phyloP scores from a whole-genome alignment of 140 eudicot genomes.

The Stevia rebaudiana region DNA sequence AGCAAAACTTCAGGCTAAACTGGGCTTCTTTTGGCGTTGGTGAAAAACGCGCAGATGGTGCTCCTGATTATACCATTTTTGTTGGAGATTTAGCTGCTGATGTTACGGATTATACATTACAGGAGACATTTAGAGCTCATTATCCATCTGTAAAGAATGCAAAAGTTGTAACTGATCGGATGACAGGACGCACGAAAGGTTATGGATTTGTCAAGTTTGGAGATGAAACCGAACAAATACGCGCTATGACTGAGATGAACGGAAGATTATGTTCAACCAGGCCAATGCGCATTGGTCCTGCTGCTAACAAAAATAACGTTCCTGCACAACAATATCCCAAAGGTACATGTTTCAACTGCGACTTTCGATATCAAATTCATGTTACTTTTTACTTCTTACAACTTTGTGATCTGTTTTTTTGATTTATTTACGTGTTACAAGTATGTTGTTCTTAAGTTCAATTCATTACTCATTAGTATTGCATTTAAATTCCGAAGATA shows the following conservation, averaged over 20 bases:
- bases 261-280: constrained; percentile 79
- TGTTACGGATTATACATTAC: constrained; percentile 75
- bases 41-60: constrained; percentile 61
- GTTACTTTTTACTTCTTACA: neutral
- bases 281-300: constrained; percentile 90
- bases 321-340: constrained; percentile 49
- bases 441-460: neutral
- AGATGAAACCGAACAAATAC: constrained; percentile 80
- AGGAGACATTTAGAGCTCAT: constrained; percentile 77
- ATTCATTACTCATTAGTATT: neutral
- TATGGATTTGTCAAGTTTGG: constrained; percentile 94
- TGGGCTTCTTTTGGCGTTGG: constrained; percentile 98
- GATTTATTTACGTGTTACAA: neutral
- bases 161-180: constrained; percentile 79
- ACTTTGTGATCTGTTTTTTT: neutral
- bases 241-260: constrained; percentile 94
- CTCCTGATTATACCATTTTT: constrained; percentile 66
- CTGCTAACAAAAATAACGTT: constrained; percentile 65
- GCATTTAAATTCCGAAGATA: constrained; percentile 7
- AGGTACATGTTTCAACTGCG: constrained; percentile 39
- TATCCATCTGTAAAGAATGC: constrained; percentile 82
- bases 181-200: constrained; percentile 79
- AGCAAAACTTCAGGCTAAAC: constrained; percentile 70
- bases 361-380: neutral
- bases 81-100: constrained; percentile 94